Conservation (phyloP, 768 basidiomycete species). For the Lanmaoa rubissima region DNA sequence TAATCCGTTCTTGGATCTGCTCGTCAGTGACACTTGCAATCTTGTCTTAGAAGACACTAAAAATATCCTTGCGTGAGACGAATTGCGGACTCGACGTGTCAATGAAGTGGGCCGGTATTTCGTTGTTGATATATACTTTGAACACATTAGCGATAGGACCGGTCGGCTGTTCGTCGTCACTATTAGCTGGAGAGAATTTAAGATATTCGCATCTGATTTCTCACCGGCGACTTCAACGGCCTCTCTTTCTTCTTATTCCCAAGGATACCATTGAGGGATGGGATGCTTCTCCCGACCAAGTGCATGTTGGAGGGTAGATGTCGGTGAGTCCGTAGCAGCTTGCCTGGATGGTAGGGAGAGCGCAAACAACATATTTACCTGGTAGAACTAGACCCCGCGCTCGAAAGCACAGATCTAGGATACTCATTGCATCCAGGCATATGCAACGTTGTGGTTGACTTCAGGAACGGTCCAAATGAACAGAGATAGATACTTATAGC, state of each 20-base stretch:
- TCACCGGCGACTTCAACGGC: not conserved
- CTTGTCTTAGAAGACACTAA: conserved; percentile 6
- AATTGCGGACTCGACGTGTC: conserved; percentile 6
- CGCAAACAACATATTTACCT: not conserved
- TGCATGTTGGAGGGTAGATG: not conserved
- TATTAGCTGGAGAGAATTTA: not conserved
- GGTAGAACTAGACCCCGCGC: not conserved
- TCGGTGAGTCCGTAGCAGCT: too few species aligned
- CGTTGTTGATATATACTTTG: conserved; percentile 12
- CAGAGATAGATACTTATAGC: too few species aligned
- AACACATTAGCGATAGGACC: conserved; percentile 1
- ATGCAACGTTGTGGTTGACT: too few species aligned
- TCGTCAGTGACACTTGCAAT: conserved; percentile 4
- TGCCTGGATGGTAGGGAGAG: not conserved
- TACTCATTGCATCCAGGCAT: too few species aligned
- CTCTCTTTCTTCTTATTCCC: not conserved
- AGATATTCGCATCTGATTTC: not conserved
- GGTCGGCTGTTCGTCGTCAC: not conserved
- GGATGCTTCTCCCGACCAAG: not conserved
- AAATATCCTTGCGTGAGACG: conserved; percentile 2
- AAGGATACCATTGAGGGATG: not conserved
- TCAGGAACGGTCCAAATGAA: too few species aligned
- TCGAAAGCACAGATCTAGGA: too few species aligned
- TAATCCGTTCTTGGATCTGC: not conserved
- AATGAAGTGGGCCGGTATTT: conserved; percentile 9